These are phyloP conservation scores for Paramarasmius palmivorus DNA, from an alignment of 1,284 basidiomycete species.

Conservation along the genomic window DNA sequence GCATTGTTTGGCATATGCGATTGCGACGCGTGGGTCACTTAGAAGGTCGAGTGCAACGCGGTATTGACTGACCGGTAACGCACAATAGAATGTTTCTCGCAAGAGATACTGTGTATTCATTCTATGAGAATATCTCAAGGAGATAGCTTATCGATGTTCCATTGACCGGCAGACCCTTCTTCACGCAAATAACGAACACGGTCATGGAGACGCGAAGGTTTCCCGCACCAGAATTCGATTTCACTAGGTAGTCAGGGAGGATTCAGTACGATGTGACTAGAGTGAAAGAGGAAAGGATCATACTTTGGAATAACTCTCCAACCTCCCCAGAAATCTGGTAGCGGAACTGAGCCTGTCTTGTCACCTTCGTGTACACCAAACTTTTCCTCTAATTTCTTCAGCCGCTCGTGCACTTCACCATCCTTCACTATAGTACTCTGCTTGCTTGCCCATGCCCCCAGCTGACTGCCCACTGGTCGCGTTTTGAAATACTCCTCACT, in stretches of 20 bases:
- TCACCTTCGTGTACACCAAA: conserved; percentile 55
- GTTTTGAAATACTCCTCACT: conserved; percentile 55
- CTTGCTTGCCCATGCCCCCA: conserved; percentile 84
- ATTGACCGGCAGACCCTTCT: conserved; percentile 33
- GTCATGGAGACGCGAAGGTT: conserved; percentile 88
- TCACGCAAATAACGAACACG: conserved; percentile 76
- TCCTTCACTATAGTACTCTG: conserved; percentile 82
- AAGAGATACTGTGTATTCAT: neutral
- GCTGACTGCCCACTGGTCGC: conserved; percentile 40
- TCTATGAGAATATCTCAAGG: conserved; percentile 43
- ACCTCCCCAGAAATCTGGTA: conserved; percentile 96
- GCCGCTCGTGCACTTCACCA: conserved; percentile 63
- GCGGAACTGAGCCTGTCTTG: conserved; percentile 57
- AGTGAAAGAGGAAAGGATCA: conserved; percentile 30
- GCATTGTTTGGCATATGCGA: too few species aligned
- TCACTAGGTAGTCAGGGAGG: conserved; percentile 40
- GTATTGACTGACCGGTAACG: too few species aligned
- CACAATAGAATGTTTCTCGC: too few species aligned
- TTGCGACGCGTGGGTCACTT: too few species aligned
- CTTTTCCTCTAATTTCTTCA: conserved; percentile 60
- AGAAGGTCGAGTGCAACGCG: too few species aligned
- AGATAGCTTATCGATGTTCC: conserved; percentile 77
- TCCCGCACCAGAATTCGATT: conserved; percentile 93
- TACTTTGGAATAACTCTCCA: conserved; percentile 91
- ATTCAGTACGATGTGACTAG: neutral